Conservation (phyloP, 1,284 basidiomycete species). For the Tilletia caries region DNA sequence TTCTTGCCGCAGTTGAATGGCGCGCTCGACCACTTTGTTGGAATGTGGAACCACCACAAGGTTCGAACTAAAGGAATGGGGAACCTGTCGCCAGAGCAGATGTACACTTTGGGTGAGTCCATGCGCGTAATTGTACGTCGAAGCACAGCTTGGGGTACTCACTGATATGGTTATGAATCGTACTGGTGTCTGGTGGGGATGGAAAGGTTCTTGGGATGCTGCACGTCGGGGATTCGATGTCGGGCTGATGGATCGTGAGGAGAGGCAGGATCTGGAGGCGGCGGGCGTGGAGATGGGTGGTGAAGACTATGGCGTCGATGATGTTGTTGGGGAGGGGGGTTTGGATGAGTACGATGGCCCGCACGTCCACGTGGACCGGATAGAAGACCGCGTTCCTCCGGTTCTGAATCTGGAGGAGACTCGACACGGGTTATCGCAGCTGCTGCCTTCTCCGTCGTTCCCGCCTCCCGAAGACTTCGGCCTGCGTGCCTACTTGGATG, state of each 20-base stretch:
- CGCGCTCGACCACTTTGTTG: neutral
- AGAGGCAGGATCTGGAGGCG: neutral
- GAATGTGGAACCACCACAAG: conserved; percentile 13
- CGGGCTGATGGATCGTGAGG: neutral
- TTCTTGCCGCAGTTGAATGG: neutral
- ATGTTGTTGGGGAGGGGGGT: neutral
- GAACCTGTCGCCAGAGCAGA: neutral
- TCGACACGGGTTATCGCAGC: neutral
- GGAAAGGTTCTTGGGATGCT: neutral
- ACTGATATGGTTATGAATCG: too few relatives aligned
- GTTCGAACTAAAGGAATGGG: conserved; percentile 1
- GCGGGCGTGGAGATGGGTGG: neutral
- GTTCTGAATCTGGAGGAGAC: neutral
- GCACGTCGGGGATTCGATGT: neutral
- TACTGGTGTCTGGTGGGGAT: too few relatives aligned
- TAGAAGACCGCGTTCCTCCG: neutral
- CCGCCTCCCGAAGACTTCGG: neutral
- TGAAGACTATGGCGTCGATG: neutral
- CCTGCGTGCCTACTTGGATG: neutral
- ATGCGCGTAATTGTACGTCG: too few relatives aligned
- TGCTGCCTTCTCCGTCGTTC: neutral
- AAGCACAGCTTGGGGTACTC: too few relatives aligned
- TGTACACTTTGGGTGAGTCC: conserved; percentile 4
- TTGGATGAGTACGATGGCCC: neutral
- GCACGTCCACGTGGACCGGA: neutral